Evolutionary conservation across 768 basidiomycete species (phyloP).

Genomic region (Termitomyces sp.): DNA sequence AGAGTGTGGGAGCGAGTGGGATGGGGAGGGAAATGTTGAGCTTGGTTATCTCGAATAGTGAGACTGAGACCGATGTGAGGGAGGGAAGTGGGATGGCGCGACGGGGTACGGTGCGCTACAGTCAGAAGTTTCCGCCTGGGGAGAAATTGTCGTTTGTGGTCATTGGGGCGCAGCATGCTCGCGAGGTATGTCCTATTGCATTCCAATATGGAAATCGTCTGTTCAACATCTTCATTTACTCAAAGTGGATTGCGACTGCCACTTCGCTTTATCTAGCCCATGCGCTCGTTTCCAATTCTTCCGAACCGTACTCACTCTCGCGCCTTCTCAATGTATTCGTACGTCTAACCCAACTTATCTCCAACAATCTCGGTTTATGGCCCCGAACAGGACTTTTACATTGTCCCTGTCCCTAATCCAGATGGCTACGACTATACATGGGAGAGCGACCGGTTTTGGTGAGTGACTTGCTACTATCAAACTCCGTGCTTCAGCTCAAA

Average conservation of each 20-base stretch:
- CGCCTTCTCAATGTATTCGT: slow-evolving; percentile 52
- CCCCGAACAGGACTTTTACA: slow-evolving; percentile 49
- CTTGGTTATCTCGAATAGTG: slow-evolving; percentile 39
- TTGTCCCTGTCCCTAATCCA: slow-evolving; percentile 64
- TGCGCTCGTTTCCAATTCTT: slow-evolving; percentile 48
- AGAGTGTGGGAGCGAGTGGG: slow-evolving; percentile 49
- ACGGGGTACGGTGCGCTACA: slow-evolving; percentile 7
- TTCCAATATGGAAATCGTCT: background rate
- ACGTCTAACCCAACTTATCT: slow-evolving; percentile 16
- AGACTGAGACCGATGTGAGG: background rate
- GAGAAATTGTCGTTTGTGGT: slow-evolving; percentile 1
- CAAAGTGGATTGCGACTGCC: slow-evolving; percentile 76
- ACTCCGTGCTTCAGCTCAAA: background rate
- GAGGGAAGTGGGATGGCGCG: slow-evolving; percentile 2
- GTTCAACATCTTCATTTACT: slow-evolving; percentile 1
- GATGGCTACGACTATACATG: slow-evolving; percentile 77
- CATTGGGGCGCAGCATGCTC: slow-evolving; percentile 56
- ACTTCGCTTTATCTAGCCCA: slow-evolving; percentile 72
- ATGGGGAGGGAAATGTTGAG: slow-evolving; percentile 57
- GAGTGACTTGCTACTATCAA: slow-evolving; percentile 7
- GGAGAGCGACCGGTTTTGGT: slow-evolving; percentile 65
- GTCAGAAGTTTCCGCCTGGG: slow-evolving; percentile 8
- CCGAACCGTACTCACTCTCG: slow-evolving; percentile 41
- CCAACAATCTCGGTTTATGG: background rate
- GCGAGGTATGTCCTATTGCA: slow-evolving; percentile 47